Base-by-base conservation (phyloP, 306 rosid species). In the Lathyrus oleraceus region DNA sequence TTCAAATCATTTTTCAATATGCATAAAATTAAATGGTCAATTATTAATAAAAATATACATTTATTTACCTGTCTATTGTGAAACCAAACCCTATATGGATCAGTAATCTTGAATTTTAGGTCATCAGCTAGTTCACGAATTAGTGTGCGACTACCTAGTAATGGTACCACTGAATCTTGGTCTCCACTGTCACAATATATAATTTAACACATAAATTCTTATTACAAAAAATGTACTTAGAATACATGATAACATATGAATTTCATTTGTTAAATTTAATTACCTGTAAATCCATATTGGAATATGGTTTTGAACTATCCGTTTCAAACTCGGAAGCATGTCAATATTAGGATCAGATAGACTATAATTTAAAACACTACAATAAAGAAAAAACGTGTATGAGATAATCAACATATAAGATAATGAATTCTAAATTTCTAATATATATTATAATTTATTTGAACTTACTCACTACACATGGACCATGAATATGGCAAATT, bases 251-350 rank as follows among this genome's bases (percentile, higher is more conserved):
- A 43, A 12, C 51, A 52, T 2, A 56, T 52, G 28, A 23, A 43
- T 38, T 3, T 66, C 11, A 20, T 32, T 74, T 42, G 11, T 65
- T 19, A 59, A 77, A 23, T 14, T 27, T 28, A 27, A 65, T 44
- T 85, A 90, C 98, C 98, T 93, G 89, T 85, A 93, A 83, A 93
- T 82, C 98, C 91, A 90, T 65, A 93, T 83, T 51, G 96, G 94
- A 62, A 93, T 85, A 27, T 65, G 84, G 61, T 84, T 86, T 48
- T 87, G 75, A 59, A 88, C 77, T 71, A 93, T 93, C 81, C 85
- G 82, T 73, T 85, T 75, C 61, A 93, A 88, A 79, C 82, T 54
- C 20, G 98, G 98, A 81, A 88, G 90, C 23, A 93, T 90, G 59
- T 93, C 48, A 45, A 83, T 76, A 82, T 82, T 78, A 30, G 79